These are phyloP conservation scores for Poronia punctata DNA, from an alignment of 495 filamentous ascomycete genomes.

Conservation along the genomic window DNA sequence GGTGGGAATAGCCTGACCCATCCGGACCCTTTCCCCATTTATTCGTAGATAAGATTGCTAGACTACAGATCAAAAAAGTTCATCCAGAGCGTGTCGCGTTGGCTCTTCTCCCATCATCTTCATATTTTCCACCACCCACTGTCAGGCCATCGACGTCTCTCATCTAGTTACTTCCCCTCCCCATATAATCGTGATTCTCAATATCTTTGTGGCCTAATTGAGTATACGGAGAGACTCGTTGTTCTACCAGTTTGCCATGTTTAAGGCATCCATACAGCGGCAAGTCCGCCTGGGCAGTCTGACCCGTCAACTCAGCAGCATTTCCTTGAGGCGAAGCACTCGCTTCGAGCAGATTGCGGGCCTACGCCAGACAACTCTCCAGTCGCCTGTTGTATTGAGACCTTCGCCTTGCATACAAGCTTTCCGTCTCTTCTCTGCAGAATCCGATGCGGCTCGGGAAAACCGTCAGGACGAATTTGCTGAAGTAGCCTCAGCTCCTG, in stretches of 20 bases:
- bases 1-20: too few species aligned
- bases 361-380: slow-evolving; percentile 12
- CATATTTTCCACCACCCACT: too few species aligned
- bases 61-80: too few species aligned
- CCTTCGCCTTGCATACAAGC: slow-evolving; percentile 17
- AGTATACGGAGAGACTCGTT: background rate
- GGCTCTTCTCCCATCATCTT: too few species aligned
- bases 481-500: slow-evolving; percentile 13
- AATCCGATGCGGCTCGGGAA: slow-evolving; percentile 19
- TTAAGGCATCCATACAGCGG: slow-evolving; percentile 23
- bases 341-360: slow-evolving; percentile 13
- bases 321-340: slow-evolving; percentile 14
- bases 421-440: slow-evolving; percentile 33
- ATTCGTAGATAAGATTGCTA: too few species aligned
- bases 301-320: slow-evolving; percentile 18
- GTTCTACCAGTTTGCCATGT: slow-evolving; percentile 13
- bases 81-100: too few species aligned
- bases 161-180: background rate
- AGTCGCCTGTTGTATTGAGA: slow-evolving; percentile 3
- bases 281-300: slow-evolving; percentile 24
- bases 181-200: background rate
- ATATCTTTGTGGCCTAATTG: too few species aligned
- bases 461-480: slow-evolving; percentile 6
- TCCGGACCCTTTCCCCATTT: too few species aligned
- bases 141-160: background rate